Base-by-base conservation (phyloP, 805 yeast species). In the Yamadazyma scolyti region DNA sequence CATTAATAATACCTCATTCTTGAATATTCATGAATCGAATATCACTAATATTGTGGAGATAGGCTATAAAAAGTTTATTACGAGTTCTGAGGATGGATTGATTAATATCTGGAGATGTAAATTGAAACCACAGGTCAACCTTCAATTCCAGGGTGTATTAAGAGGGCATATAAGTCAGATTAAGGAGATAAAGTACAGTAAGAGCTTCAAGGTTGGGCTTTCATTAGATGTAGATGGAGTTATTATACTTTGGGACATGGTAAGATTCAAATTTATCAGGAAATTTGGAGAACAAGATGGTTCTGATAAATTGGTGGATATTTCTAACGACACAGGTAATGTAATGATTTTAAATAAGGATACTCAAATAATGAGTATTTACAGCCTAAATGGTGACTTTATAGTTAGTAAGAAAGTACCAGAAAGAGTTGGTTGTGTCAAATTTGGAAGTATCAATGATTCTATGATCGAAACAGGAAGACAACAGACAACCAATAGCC, bases 171-270 rank as follows among this genome's bases (percentile, higher is more conserved):
- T 68, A 1, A 37, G 60, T 5, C 50, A 59, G 0, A 63, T 84
- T 3, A 56, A 46, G 10, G 61, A 64, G n/a, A 47, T 86, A 16
- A 56, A 60, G 22, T 63, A 67, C 19, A 71, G 79, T 16, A 57
- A 67, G 6, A 71, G 75, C 24, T 80, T 66, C 47, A 77, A 79
- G 31, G 50, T 71, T 3, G 60, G 81, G 7, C 38, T 80, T 9
- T 72, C 81, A 37, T 51, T 75, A 15, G 87, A 82, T 47, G 43
- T 33, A 0, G 58, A 50, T 6, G 90, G 94, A 1, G 51, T 52
- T 2, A 73, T 77, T 2, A 66, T 68, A 12, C 40, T 78, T 4
- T 85, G 95, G 90, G 86, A 85, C 44, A 42, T 77, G 23, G 66
- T 77, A 2, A 50, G 78, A 18, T 64, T 62, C 30, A 68, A 68